phyloP scores from a whole-genome alignment of 805 yeast species.

The Lachancea sp. region DNA sequence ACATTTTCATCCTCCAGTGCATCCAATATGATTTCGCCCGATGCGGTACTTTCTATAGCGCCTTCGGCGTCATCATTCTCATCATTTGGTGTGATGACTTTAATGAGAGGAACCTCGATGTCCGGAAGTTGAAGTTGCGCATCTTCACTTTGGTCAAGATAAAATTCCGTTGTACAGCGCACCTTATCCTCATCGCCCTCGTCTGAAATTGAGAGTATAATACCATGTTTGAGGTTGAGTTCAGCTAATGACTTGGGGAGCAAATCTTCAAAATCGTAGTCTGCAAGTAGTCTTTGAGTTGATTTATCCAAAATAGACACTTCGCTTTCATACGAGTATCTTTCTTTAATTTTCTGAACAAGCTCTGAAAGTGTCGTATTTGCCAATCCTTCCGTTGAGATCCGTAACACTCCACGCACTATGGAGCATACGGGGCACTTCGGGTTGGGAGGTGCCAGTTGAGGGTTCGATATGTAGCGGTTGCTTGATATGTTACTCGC shows the following conservation, averaged over 20 bases:
- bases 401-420: slow-evolving; percentile 43
- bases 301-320: slow-evolving; percentile 28
- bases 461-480: slow-evolving; percentile 60
- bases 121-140: slow-evolving; percentile 29
- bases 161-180: slow-evolving; percentile 57
- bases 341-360: slow-evolving; percentile 41
- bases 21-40: slow-evolving; percentile 5
- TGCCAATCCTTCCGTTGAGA: slow-evolving; percentile 26
- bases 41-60: slow-evolving; percentile 17
- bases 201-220: slow-evolving; percentile 65
- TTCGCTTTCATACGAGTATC: slow-evolving; percentile 46
- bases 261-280: slow-evolving; percentile 84
- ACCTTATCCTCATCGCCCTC: slow-evolving; percentile 42
- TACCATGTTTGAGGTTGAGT: slow-evolving; percentile 54
- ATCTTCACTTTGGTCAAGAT: slow-evolving; percentile 31
- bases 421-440: slow-evolving; percentile 65
- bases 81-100: slow-evolving; percentile 11
- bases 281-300: slow-evolving; percentile 60
- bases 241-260: slow-evolving; percentile 40
- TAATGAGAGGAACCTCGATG: slow-evolving; percentile 27
- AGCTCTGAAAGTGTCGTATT: slow-evolving; percentile 43
- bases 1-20: slow-evolving; percentile 8
- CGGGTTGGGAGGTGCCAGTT: slow-evolving; percentile 54
- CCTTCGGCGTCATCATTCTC: slow-evolving; percentile 17
- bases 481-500: slow-evolving; percentile 39